These are phyloP conservation scores for Beauveria bassiana DNA, from an alignment of 2,329 filamentous ascomycete genomes.

Conservation along the genomic window DNA sequence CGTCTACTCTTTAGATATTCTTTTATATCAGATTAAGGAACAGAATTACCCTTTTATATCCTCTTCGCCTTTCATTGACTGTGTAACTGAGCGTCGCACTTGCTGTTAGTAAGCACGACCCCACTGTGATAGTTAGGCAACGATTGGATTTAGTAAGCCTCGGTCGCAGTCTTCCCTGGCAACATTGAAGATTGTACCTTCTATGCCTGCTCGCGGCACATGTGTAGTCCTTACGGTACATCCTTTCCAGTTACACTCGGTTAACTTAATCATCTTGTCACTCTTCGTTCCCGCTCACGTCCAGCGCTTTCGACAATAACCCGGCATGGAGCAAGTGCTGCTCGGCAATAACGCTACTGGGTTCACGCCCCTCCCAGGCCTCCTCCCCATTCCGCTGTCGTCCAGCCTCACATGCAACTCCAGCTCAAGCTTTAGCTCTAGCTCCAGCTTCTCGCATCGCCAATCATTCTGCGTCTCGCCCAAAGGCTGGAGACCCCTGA, in stretches of 20 bases:
- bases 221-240: constrained; percentile 7
- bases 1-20: too few relatives aligned
- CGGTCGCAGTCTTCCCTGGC: constrained; percentile 3
- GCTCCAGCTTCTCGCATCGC: constrained; percentile 30
- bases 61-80: too few relatives aligned
- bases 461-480: constrained; percentile 73
- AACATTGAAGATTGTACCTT: background rate
- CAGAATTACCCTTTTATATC: too few relatives aligned
- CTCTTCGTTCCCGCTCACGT: constrained; percentile 9
- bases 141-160: constrained; percentile 2
- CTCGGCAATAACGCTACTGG: constrained; percentile 8
- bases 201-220: background rate
- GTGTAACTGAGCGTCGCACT: too few relatives aligned
- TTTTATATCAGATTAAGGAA: too few relatives aligned
- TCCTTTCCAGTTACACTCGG: constrained; percentile 6
- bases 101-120: too few relatives aligned
- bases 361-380: constrained; percentile 9
- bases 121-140: background rate
- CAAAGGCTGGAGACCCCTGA: constrained; percentile 86
- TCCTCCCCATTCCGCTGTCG: constrained; percentile 7
- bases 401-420: constrained; percentile 10
- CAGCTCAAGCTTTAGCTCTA: constrained; percentile 8
- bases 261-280: constrained; percentile 10
- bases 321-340: constrained; percentile 9
- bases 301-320: constrained; percentile 9